Conservation (phyloP, 2,329 filamentous ascomycete genomes). For the Talaromyces pinophilus region DNA sequence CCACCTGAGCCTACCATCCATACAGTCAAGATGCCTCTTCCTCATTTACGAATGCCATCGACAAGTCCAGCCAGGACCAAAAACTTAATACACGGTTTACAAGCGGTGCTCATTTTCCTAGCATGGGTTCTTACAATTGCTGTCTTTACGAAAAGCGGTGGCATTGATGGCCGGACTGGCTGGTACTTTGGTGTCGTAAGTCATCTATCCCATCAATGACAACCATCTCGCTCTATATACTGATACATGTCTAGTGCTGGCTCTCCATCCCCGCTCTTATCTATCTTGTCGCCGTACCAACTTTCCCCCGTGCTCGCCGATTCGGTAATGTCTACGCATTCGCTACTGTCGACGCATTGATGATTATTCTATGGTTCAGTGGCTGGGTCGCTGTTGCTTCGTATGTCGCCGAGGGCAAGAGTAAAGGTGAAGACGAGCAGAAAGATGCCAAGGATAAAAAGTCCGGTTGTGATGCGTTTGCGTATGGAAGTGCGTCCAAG, state of each 20-base stretch:
- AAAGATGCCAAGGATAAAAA: conserved; percentile 42
- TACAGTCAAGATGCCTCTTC: conserved; percentile 17
- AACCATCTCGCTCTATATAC: not conserved
- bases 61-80: conserved; percentile 58
- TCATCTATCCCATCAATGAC: not conserved
- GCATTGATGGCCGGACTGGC: conserved; percentile 56
- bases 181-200: conserved; percentile 62
- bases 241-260: conserved; percentile 53
- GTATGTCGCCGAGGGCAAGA: conserved; percentile 59
- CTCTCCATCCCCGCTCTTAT: conserved; percentile 59
- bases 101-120: conserved; percentile 59
- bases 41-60: conserved; percentile 36
- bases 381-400: conserved; percentile 59
- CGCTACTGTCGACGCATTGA: conserved; percentile 57
- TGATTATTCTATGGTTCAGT: conserved; percentile 59
- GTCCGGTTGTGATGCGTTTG: conserved; percentile 56
- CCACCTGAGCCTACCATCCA: not conserved
- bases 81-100: conserved; percentile 55
- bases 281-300: conserved; percentile 62
- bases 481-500: conserved; percentile 56
- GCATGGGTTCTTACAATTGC: conserved; percentile 60
- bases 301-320: conserved; percentile 59
- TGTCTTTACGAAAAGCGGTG: conserved; percentile 57
- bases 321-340: conserved; percentile 64
- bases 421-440: conserved; percentile 46